These are phyloP conservation scores for Fusarium sp. DNA, from an alignment of 2,329 filamentous ascomycete genomes.

Conservation along the genomic window DNA sequence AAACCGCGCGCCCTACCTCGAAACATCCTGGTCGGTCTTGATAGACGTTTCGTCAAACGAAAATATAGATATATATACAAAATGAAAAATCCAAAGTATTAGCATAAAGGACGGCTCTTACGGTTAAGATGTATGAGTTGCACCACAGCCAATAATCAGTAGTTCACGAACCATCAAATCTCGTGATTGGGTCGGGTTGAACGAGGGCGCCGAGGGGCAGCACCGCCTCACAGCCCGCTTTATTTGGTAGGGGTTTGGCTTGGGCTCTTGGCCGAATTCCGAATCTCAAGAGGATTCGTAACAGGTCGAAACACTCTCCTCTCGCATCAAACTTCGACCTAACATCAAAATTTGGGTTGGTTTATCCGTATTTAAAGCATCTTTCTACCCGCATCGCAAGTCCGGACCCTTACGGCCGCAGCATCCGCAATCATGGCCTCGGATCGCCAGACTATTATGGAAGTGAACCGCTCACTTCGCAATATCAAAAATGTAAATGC, in stretches of 20 bases:
- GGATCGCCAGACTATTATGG: slow-evolving; percentile 71
- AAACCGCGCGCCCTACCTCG: too few species aligned
- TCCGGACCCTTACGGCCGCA: slow-evolving; percentile 21
- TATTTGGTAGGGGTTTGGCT: slow-evolving; percentile 31
- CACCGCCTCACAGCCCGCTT: slow-evolving; percentile 46
- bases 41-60: too few species aligned
- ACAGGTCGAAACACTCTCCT: slow-evolving; percentile 25
- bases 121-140: not conserved
- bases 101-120: too few species aligned
- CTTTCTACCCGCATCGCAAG: slow-evolving; percentile 5
- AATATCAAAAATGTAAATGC: slow-evolving; percentile 81
- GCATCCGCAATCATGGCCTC: slow-evolving; percentile 55
- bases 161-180: slow-evolving; percentile 11
- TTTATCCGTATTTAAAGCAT: not conserved
- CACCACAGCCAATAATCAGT: not conserved
- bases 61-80: too few species aligned
- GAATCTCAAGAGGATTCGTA: slow-evolving; percentile 4
- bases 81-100: too few species aligned
- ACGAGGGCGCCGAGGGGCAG: slow-evolving; percentile 26
- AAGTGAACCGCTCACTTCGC: slow-evolving; percentile 86
- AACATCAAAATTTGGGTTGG: not conserved
- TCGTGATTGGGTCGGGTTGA: slow-evolving; percentile 35
- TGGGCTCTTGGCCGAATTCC: slow-evolving; percentile 17
- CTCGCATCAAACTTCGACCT: slow-evolving; percentile 16
- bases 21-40: too few species aligned